phyloP scores from a whole-genome alignment of 2,329 filamentous ascomycete species.

The Cadophora sp. region DNA sequence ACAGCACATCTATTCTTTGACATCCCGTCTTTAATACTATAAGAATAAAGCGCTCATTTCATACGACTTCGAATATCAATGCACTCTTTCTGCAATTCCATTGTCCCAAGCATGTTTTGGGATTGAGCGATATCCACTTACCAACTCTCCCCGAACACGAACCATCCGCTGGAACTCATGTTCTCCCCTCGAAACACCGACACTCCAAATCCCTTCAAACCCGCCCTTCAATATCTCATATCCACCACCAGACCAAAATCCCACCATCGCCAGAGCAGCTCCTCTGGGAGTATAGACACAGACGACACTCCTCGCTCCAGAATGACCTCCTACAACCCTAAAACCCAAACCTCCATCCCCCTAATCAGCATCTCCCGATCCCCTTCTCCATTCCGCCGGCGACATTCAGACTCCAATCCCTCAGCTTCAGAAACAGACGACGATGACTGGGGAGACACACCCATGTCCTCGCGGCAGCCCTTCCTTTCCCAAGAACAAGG shows the following conservation, averaged over 20 bases:
- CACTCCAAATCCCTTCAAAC: slow-evolving; percentile 45
- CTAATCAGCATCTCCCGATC: slow-evolving; percentile 53
- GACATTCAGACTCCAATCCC: slow-evolving; percentile 48
- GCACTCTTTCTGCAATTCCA: background rate
- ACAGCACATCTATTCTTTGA: background rate
- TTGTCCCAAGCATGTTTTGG: background rate
- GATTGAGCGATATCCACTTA: background rate
- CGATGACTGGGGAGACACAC: slow-evolving; percentile 48
- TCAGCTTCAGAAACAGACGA: slow-evolving; percentile 53
- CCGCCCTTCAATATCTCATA: slow-evolving; percentile 47
- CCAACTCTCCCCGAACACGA: background rate
- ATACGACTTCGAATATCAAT: background rate
- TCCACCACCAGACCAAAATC: slow-evolving; percentile 31
- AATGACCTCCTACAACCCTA: slow-evolving; percentile 38
- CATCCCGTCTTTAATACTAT: background rate
- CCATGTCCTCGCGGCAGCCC: slow-evolving; percentile 44
- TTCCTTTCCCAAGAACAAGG: slow-evolving; percentile 39
- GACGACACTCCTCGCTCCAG: slow-evolving; percentile 33
- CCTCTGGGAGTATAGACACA: slow-evolving; percentile 39
- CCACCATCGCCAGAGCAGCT: slow-evolving; percentile 36
- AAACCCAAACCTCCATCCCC: slow-evolving; percentile 46
- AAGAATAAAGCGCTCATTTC: background rate
- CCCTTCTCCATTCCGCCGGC: slow-evolving; percentile 52
- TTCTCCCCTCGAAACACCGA: slow-evolving; percentile 43
- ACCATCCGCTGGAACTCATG: slow-evolving; percentile 30